Conservation (phyloP, 345 rosid genomes). For the Euphorbia peplus region DNA sequence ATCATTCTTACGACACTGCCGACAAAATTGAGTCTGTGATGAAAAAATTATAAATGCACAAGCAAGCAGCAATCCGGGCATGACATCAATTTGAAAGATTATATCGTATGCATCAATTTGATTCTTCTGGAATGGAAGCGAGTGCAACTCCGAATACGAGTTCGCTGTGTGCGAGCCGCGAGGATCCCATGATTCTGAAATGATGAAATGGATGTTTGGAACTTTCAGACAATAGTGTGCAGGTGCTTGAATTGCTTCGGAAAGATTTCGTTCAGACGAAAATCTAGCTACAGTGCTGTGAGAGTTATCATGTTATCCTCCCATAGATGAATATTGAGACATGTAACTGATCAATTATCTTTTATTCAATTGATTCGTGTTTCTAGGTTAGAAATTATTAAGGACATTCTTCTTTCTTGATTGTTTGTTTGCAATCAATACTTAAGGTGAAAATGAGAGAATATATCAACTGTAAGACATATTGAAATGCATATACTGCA, state of each 20-base stretch:
- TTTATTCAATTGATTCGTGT: neutral
- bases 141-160: neutral
- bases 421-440: neutral
- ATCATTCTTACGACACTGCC: conserved; percentile 48
- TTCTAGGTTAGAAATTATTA: neutral
- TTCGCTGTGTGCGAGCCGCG: neutral
- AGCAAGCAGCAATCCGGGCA: neutral
- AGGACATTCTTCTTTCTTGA: neutral
- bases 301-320: neutral
- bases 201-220: too few species aligned
- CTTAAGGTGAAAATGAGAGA: neutral
- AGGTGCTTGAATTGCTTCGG: too few species aligned
- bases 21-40: conserved; percentile 54
- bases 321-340: neutral
- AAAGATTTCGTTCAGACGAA: too few species aligned
- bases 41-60: conserved; percentile 43
- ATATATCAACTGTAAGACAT: too few species aligned
- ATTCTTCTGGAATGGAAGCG: neutral
- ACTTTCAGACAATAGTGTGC: too few species aligned
- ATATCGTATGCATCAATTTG: too few species aligned
- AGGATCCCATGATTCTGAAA: neutral
- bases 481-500: too few species aligned
- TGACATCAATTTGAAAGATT: neutral
- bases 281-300: neutral
- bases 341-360: neutral